phyloP scores from a whole-genome alignment of 345 rosid species.

The Linum trigynum region DNA sequence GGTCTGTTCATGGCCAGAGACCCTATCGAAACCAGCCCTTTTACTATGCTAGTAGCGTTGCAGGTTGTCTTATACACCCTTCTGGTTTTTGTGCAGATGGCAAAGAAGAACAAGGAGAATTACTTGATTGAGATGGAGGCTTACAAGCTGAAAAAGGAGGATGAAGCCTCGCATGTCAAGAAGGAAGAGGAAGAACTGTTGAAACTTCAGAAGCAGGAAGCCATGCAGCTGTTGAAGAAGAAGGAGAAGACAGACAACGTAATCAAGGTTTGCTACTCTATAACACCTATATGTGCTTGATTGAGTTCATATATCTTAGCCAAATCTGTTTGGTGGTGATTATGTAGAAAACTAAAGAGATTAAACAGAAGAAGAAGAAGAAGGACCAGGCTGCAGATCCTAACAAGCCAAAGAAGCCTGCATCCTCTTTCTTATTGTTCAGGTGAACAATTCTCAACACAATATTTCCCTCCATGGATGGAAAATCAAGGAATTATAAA shows the following conservation, averaged over 20 bases:
- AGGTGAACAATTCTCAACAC: constrained; percentile 20
- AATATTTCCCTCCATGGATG: too few relatives aligned
- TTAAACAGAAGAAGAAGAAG: constrained; percentile 58
- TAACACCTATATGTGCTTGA: neutral
- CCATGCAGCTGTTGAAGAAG: constrained; percentile 71
- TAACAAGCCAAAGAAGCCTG: constrained; percentile 88
- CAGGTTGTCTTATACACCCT: neutral
- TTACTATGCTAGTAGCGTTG: neutral
- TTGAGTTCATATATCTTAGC: neutral
- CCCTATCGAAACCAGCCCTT: neutral
- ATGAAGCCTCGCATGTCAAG: constrained; percentile 43
- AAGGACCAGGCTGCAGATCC: constrained; percentile 46
- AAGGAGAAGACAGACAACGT: constrained; percentile 86
- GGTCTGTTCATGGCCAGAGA: constrained; percentile 21
- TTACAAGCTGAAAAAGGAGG: constrained; percentile 69
- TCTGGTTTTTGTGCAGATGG: constrained; percentile 32
- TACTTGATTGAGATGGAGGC: constrained; percentile 72
- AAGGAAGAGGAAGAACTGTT: constrained; percentile 67
- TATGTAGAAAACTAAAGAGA: constrained; percentile 59
- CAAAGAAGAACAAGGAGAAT: constrained; percentile 71
- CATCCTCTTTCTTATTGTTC: constrained; percentile 73
- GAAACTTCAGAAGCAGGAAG: constrained; percentile 93
- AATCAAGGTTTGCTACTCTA: constrained; percentile 42
- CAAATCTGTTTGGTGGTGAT: neutral
- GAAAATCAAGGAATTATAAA: too few relatives aligned